A percentile compares a stretch with the other conserved stretches of the same genome.
Conservation (phyloP, 257 asterid genomes). For the Solanum megistacrolobum region DNA sequence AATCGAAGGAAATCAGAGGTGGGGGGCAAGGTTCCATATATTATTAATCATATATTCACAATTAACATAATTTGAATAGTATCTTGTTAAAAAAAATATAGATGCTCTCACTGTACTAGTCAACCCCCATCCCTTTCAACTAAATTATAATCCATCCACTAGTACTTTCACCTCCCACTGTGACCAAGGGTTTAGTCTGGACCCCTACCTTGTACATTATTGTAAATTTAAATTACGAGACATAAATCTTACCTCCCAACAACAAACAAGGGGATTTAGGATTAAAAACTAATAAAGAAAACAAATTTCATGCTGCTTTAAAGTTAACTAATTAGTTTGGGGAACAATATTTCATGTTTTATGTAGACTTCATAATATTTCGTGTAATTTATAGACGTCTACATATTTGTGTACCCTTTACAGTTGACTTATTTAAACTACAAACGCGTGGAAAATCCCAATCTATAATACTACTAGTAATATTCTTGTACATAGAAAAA, state of each 20-base stretch:
- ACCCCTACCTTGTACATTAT: background rate
- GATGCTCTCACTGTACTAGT: slow-evolving; percentile 24
- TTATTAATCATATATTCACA: background rate
- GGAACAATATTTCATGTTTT: background rate
- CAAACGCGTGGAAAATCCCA: background rate
- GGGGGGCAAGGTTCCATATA: slow-evolving; percentile 34
- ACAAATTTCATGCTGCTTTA: background rate
- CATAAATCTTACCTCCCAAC: background rate
- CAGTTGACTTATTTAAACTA: background rate
- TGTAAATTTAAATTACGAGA: background rate
- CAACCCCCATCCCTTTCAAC: slow-evolving; percentile 19
- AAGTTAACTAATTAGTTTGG: background rate
- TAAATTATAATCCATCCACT: background rate
- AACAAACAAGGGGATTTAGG: background rate
- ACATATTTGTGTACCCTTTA: background rate
- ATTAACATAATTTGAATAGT: background rate
- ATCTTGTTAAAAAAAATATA: background rate
- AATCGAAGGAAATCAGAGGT: background rate
- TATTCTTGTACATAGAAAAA: background rate
- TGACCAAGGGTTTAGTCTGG: background rate
- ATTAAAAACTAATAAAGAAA: background rate
- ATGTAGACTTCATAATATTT: background rate
- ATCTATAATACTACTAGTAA: background rate
- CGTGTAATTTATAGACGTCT: background rate
- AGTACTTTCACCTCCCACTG: background rate